A percentile compares a stretch with the other conserved stretches of the same genome.
Evolutionary conservation across 2,329 filamentous ascomycete genomes (phyloP).

Genomic region (Ramichloridium luteum): DNA sequence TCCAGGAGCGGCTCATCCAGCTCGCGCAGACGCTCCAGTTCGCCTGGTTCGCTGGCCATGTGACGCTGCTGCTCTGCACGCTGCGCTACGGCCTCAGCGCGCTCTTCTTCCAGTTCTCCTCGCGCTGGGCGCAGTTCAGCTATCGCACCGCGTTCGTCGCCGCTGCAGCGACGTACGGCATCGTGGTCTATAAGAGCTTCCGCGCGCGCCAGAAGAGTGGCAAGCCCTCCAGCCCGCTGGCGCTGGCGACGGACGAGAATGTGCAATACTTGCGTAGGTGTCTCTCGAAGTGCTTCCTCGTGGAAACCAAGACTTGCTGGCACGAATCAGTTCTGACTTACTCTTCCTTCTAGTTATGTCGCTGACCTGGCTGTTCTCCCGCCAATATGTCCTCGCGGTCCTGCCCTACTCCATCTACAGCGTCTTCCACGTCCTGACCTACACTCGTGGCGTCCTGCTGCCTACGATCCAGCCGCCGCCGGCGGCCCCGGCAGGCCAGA

Average conservation of each 20-base stretch:
- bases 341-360: conserved; percentile 59
- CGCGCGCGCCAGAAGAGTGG: conserved; percentile 69
- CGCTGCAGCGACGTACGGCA: conserved; percentile 86
- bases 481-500: conserved; percentile 42
- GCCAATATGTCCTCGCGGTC: conserved; percentile 79
- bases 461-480: conserved; percentile 60
- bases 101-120: conserved; percentile 77
- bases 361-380: conserved; percentile 83
- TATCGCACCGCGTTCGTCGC: conserved; percentile 87
- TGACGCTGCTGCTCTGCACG: conserved; percentile 72
- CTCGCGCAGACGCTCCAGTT: conserved; percentile 88
- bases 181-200: conserved; percentile 97
- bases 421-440: conserved; percentile 95
- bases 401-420: conserved; percentile 95
- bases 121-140: conserved; percentile 62
- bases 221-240: conserved; percentile 50
- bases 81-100: conserved; percentile 76
- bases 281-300: not conserved
- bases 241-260: conserved; percentile 78
- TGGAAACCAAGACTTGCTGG: conserved; percentile 2
- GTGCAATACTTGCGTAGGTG: conserved; percentile 87
- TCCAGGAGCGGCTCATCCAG: conserved; percentile 16
- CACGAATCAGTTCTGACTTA: conserved; percentile 1
- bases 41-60: conserved; percentile 58
- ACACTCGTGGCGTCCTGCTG: conserved; percentile 85